Conservation (phyloP, 1,284 basidiomycete genomes). For the Moesziomyces sp. region DNA sequence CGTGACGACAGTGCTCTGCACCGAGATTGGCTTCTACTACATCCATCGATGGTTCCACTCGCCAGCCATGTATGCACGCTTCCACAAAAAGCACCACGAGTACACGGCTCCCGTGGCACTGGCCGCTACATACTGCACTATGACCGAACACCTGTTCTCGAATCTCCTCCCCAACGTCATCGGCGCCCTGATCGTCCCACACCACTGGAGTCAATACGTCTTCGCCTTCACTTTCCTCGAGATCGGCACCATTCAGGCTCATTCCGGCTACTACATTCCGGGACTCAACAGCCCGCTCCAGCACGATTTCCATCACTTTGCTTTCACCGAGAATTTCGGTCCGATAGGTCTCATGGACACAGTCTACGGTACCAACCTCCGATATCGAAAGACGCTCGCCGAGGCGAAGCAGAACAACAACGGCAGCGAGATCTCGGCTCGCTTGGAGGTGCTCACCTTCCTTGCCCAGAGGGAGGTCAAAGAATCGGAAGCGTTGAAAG, state of each 20-base stretch:
- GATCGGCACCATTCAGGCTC: background rate
- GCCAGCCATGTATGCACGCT: slow-evolving; percentile 1
- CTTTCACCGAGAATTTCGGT: slow-evolving; percentile 7
- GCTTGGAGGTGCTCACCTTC: too few relatives aligned
- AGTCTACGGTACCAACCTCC: slow-evolving; percentile 1
- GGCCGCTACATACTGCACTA: background rate
- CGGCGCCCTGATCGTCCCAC: slow-evolving; percentile 2
- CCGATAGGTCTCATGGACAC: slow-evolving; percentile 4
- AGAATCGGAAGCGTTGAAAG: too few relatives aligned
- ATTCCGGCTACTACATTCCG: slow-evolving; percentile 7
- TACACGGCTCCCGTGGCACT: slow-evolving; percentile 5
- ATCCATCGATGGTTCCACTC: slow-evolving; percentile 3
- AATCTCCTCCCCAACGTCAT: slow-evolving; percentile 4
- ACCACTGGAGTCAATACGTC: slow-evolving; percentile 2
- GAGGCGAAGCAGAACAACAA: too few relatives aligned
- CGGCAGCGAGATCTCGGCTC: too few relatives aligned
- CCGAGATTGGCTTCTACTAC: slow-evolving; percentile 5
- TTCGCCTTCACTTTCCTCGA: slow-evolving; percentile 1
- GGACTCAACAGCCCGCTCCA: slow-evolving; percentile 2
- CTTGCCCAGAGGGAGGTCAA: too few relatives aligned
- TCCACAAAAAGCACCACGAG: slow-evolving; percentile 14
- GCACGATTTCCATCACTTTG: slow-evolving; percentile 8
- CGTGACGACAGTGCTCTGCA: too few relatives aligned
- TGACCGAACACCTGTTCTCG: slow-evolving; percentile 5
- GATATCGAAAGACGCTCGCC: too few relatives aligned